Evolutionary conservation across 495 filamentous ascomycete genomes (phyloP), one percentile per base, ranked within the genome.

Genomic region (Hypoxylon perforatum): DNA sequence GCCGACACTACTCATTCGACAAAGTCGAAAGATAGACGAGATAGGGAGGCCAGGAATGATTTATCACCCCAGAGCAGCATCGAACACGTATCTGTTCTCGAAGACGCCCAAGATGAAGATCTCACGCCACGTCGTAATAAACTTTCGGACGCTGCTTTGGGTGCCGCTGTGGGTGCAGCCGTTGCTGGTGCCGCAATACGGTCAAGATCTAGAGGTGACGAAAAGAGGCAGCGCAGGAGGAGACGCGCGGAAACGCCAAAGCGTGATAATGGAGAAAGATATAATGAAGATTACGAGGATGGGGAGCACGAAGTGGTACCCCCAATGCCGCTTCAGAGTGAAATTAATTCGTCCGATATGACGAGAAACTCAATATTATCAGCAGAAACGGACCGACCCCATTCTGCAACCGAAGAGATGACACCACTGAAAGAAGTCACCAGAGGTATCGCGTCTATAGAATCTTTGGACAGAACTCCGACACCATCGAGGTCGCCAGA

Each of bases 281-380:
- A 69, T 14, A 64, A 21, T 4, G 76, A 73, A 10, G 78, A 80
- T 0, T 73, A 78, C 18, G 79, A 81, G 2, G 79, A 77, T n/a
- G 72, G 62, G 0, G 77, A 80, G 2, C 74, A 76, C 12, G 61
- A 77, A 3, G 65, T 77, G 5, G 59, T 66, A n/a, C 87, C 92
- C 11, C 91, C 90, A 1, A 91, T 97, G 89, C 94, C 93, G 2
- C 83, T 96, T 72, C 87, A 87, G 73, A 96, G 93, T 75, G 91
- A 92, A 42, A 85, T 96, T 23, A 85, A 90, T 47, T 85, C 91
- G 28, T 96, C 93, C 0, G 93, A 97, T 22, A 74, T 97, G 48
- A 98, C 95, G 2, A 85, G 95, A 72, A 88, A 90, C 35, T 98
- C 96, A 0, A 91, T 99, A 57, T 81, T 96, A 10, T 94, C 95